phyloP scores from a whole-genome alignment of 2,329 filamentous ascomycete species.

The Verticillium dahliae region DNA sequence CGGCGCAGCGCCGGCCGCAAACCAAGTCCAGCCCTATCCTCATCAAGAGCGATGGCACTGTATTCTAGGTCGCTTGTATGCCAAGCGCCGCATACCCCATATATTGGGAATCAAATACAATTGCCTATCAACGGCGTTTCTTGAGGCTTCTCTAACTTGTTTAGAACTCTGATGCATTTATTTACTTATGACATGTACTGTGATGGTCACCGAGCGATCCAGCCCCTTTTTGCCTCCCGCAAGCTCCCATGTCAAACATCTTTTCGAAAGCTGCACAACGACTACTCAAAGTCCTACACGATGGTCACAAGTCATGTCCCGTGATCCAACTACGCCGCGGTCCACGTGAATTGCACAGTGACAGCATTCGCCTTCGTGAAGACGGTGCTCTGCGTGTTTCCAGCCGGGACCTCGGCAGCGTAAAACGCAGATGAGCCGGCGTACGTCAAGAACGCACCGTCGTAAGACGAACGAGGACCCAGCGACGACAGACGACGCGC shows the following conservation, averaged over 20 bases:
- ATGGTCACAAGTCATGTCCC: too few relatives aligned
- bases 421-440: conserved; percentile 13
- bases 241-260: too few relatives aligned
- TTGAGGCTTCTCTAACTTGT: too few relatives aligned
- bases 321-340: conserved; percentile 1
- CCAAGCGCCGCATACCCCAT: not conserved
- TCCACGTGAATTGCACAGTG: conserved; percentile 16
- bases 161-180: too few relatives aligned
- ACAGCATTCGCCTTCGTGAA: conserved; percentile 14
- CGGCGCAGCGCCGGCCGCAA: conserved; percentile 69
- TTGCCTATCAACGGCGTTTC: not conserved
- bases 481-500: conserved; percentile 9
- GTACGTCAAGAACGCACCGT: conserved; percentile 18
- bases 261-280: too few relatives aligned
- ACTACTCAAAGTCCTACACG: too few relatives aligned
- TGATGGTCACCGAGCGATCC: too few relatives aligned
- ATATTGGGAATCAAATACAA: not conserved
- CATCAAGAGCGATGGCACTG: conserved; percentile 73
- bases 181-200: too few relatives aligned
- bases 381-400: conserved; percentile 14
- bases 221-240: too few relatives aligned
- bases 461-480: conserved; percentile 17
- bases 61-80: conserved; percentile 48
- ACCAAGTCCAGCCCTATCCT: conserved; percentile 80
- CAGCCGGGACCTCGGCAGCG: conserved; percentile 13